Base-by-base conservation (phyloP, 495 filamentous ascomycete species). In the Penicillium flavigenum region DNA sequence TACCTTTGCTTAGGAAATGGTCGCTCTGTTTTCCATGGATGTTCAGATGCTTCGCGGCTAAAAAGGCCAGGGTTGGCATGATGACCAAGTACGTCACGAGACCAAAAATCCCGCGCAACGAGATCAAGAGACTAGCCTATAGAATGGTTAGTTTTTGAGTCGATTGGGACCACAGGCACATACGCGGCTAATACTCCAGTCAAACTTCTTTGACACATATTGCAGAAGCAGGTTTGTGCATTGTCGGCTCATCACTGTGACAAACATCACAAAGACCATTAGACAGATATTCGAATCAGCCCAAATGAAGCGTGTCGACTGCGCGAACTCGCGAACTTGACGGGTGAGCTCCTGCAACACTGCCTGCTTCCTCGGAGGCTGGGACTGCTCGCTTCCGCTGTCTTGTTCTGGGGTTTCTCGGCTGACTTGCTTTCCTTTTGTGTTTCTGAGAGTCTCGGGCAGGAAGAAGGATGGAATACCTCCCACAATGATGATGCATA, bases 371-470 rank as follows among this genome's bases (percentile, higher is more conserved):
- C 16, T 46, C 14, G 14, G 11, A 36, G 43, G 26, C 1, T 58
- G 46, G 11, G 51, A n/a, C 3, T 26, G 50, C n/a, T 34, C 57
- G 12, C 36, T 31, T 14, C 51, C 52, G 39, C 46, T 26, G 43
- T 46, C 12, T 14, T 41, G 47, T 17, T 42, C 22, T 5, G 19
- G 31, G 14, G 14, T 29, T 22, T 43, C 27, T 47, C 11, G 17
- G 6, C 31, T 20, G 29, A 26, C 5, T 43, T n/a, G 57, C 36
- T 63, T 65, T n/a, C 57, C 58, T 51, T 65, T 62, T 31, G 58
- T 56, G 41, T 61, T 56, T 52, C 48, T 49, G 26, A 80, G 66
- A 10, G 74, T 82, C 57, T 83, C 79, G 1, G 79, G 79, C 1
- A 81, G 62, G 22, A 79, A 59, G 0, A 76, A 51, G n/a, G 70